Percentiles rank a stretch among this genome's conserved stretches.
phyloP scores from a whole-genome alignment of 2,329 filamentous ascomycete genomes.

The Xylariaceae sp. region DNA sequence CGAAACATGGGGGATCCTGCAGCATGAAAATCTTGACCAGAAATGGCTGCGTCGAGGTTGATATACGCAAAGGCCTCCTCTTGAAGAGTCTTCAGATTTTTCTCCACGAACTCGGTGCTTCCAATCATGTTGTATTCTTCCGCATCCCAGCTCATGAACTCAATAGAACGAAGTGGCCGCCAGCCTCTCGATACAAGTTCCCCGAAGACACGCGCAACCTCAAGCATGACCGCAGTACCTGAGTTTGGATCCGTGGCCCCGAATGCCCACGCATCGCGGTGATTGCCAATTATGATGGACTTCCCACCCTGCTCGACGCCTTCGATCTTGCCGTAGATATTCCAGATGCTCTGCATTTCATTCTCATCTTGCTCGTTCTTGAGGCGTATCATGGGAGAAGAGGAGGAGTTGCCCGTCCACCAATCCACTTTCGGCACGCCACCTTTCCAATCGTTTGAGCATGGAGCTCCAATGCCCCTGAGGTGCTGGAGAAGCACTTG shows the following conservation, averaged over 20 bases:
- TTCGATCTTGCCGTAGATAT: conserved; percentile 77
- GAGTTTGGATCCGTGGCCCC: conserved; percentile 82
- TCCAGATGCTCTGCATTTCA: conserved; percentile 82
- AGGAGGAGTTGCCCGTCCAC: conserved; percentile 76
- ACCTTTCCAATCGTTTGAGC: conserved; percentile 69
- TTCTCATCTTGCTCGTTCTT: conserved; percentile 85
- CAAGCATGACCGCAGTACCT: conserved; percentile 86
- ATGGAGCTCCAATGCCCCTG: conserved; percentile 66
- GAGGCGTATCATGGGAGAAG: conserved; percentile 75
- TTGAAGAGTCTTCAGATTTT: conserved; percentile 69
- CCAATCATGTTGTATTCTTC: conserved; percentile 91
- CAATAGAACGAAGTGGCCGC: conserved; percentile 88
- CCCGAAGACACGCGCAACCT: conserved; percentile 81
- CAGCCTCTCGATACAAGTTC: conserved; percentile 73
- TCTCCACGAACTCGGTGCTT: conserved; percentile 92
- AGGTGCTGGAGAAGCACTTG: conserved; percentile 72
- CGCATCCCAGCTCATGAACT: conserved; percentile 96
- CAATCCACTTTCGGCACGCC: conserved; percentile 76
- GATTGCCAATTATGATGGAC: conserved; percentile 85
- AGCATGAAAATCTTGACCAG: conserved; percentile 70
- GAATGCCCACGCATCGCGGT: conserved; percentile 89
- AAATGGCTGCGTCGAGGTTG: conserved; percentile 82
- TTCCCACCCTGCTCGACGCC: conserved; percentile 83
- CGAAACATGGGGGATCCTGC: conserved; percentile 77
- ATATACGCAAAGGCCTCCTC: conserved; percentile 79